Conservation (phyloP, 352 stramenopile genomes). For the Phytopythium delawarense region DNA sequence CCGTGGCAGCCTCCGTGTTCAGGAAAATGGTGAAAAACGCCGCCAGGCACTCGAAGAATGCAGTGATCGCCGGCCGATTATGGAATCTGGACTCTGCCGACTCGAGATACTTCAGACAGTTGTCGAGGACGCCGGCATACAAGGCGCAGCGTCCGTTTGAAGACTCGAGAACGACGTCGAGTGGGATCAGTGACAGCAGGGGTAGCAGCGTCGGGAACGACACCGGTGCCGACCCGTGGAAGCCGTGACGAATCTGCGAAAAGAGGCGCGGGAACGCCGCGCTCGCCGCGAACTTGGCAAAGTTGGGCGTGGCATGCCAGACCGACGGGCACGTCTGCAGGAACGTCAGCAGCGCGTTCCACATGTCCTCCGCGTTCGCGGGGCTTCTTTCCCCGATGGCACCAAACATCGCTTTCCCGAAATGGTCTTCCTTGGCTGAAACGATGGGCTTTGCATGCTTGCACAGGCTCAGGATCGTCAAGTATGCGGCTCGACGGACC, state of each 20-base stretch:
- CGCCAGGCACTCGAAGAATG: conserved; percentile 72
- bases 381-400: conserved; percentile 65
- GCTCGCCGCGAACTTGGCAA: conserved; percentile 59
- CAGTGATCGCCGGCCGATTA: conserved; percentile 47
- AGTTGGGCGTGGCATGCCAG: conserved; percentile 34
- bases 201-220: conserved; percentile 73
- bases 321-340: conserved; percentile 46
- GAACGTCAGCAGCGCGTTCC: conserved; percentile 72
- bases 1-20: conserved; percentile 23
- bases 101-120: conserved; percentile 67
- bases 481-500: conserved; percentile 66
- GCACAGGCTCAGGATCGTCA: conserved; percentile 49
- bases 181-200: conserved; percentile 67
- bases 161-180: conserved; percentile 45
- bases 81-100: conserved; percentile 48
- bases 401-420: conserved; percentile 68
- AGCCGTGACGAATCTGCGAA: conserved; percentile 70
- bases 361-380: conserved; percentile 65
- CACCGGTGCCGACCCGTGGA: conserved; percentile 60
- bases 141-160: conserved; percentile 34
- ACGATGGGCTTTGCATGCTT: conserved; percentile 37
- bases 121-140: conserved; percentile 61
- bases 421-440: conserved; percentile 40
- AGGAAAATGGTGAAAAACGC: conserved; percentile 70
- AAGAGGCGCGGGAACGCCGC: conserved; percentile 65